Percentiles rank a stretch among this genome's conserved stretches.
Evolutionary conservation across 768 basidiomycete species (phyloP).

Genomic region (Termitomyces sp.): DNA sequence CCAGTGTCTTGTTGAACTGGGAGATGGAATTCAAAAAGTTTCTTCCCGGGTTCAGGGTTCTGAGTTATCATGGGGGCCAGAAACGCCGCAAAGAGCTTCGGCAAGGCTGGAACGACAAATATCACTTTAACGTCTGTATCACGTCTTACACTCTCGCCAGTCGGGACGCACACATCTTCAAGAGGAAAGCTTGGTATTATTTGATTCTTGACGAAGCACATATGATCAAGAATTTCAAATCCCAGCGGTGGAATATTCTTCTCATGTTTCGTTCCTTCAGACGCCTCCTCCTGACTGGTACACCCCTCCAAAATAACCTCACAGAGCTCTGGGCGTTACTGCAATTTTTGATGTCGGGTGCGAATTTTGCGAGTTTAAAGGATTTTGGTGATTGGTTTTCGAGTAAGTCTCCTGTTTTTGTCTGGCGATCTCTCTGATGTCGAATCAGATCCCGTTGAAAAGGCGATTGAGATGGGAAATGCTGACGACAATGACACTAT

Average conservation of each 20-base stretch:
- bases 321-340: slow-evolving; percentile 94
- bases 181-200: slow-evolving; percentile 92
- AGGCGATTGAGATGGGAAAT: slow-evolving; percentile 85
- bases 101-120: slow-evolving; percentile 87
- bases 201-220: slow-evolving; percentile 96
- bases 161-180: slow-evolving; percentile 87
- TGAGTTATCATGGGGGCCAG: slow-evolving; percentile 88
- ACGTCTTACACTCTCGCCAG: slow-evolving; percentile 94
- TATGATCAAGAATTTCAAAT: slow-evolving; percentile 97
- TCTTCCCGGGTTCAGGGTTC: slow-evolving; percentile 79
- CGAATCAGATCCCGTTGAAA: slow-evolving; percentile 81
- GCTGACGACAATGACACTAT: slow-evolving; percentile 77
- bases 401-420: slow-evolving; percentile 52
- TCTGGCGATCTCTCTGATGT: slow-evolving; percentile 3
- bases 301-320: slow-evolving; percentile 94
- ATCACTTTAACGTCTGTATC: slow-evolving; percentile 91
- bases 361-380: slow-evolving; percentile 86
- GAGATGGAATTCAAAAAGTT: slow-evolving; percentile 98
- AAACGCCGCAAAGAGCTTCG: slow-evolving; percentile 89
- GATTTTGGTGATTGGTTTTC: slow-evolving; percentile 98
- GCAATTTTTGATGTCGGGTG: slow-evolving; percentile 90
- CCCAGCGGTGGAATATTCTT: slow-evolving; percentile 89
- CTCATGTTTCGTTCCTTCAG: slow-evolving; percentile 86
- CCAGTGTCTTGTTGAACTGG: slow-evolving; percentile 94
- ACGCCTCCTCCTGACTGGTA: slow-evolving; percentile 90